Evolutionary conservation across 257 asterid species (phyloP).

Genomic region (Schizonepeta tenuifolia): DNA sequence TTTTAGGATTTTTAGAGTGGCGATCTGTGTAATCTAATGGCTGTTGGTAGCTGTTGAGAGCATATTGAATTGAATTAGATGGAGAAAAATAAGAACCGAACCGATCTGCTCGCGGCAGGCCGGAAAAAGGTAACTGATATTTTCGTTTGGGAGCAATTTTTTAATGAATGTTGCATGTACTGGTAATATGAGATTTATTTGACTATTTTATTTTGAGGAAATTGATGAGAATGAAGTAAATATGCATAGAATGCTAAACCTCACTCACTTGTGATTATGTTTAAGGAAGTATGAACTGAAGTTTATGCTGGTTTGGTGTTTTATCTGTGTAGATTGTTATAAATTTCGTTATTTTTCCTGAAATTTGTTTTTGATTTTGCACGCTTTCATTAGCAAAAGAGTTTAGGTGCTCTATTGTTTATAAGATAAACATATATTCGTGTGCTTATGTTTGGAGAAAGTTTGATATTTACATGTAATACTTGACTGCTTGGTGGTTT

Average conservation of each 20-base stretch:
- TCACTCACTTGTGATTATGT: conserved; percentile 20
- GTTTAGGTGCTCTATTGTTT: background rate
- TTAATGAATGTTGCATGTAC: background rate
- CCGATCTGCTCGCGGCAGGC: conserved; percentile 93
- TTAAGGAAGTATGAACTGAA: conserved; percentile 7
- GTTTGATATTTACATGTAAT: conserved; percentile 11
- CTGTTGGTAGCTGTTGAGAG: conserved; percentile 44
- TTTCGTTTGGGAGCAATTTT: background rate
- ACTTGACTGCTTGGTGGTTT: background rate
- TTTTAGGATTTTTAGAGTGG: conserved; percentile 36
- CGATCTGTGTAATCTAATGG: conserved; percentile 48
- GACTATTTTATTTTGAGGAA: background rate
- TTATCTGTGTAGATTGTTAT: background rate
- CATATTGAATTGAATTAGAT: conserved; percentile 54
- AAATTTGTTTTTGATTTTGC: conserved; percentile 4
- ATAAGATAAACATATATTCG: background rate
- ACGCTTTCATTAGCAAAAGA: background rate
- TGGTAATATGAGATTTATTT: background rate
- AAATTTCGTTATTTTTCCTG: background rate
- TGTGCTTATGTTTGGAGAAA: background rate
- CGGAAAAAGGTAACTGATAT: conserved; percentile 68
- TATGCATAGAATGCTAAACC: conserved; percentile 25
- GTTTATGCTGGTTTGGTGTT: conserved; percentile 23
- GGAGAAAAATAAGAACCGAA: conserved; percentile 84
- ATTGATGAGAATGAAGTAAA: conserved; percentile 22